A percentile compares a stretch with the other conserved stretches of the same genome.
Evolutionary conservation across 495 filamentous ascomycete species (phyloP).

Genomic region (Xylaria palmicola): DNA sequence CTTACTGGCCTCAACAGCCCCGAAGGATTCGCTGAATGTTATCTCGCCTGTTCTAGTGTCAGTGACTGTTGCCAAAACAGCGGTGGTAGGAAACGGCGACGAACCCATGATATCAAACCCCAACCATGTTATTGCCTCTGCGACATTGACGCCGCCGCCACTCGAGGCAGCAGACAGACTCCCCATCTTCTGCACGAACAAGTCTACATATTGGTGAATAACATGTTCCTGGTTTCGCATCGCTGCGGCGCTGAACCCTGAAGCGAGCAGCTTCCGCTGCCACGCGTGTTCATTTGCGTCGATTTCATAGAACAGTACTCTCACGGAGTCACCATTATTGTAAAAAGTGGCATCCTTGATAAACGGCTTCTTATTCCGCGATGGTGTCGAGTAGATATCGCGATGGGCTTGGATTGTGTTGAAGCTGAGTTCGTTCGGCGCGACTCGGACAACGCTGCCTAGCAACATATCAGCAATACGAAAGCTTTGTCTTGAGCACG

Average conservation of each 20-base stretch:
- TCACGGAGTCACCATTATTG: slow-evolving; percentile 25
- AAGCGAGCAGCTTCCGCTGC: slow-evolving; percentile 27
- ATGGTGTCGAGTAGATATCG: slow-evolving; percentile 42
- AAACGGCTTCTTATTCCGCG: slow-evolving; percentile 29
- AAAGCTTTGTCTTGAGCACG: neutral
- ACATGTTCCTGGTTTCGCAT: slow-evolving; percentile 47
- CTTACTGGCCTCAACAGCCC: slow-evolving; percentile 40
- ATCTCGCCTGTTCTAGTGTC: slow-evolving; percentile 19
- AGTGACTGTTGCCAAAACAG: neutral
- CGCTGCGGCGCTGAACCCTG: slow-evolving; percentile 29
- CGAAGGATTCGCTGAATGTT: slow-evolving; percentile 49
- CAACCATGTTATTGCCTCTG: slow-evolving; percentile 43
- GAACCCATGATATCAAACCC: slow-evolving; percentile 53
- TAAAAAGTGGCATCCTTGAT: slow-evolving; percentile 33
- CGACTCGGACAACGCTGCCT: slow-evolving; percentile 40
- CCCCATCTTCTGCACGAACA: slow-evolving; percentile 37
- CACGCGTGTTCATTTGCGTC: slow-evolving; percentile 33
- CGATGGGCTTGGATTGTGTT: slow-evolving; percentile 39
- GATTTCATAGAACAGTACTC: slow-evolving; percentile 23
- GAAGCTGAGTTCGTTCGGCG: slow-evolving; percentile 45
- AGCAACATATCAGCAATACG: slow-evolving; percentile 15
- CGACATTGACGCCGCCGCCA: slow-evolving; percentile 32
- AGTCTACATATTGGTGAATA: slow-evolving; percentile 41
- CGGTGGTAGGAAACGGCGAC: neutral
- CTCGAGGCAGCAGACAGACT: slow-evolving; percentile 21